Evolutionary conservation across 2,329 filamentous ascomycete species (phyloP), one percentile per base, ranked within the genome.

Genomic region (Cladosporium halotolerans): DNA sequence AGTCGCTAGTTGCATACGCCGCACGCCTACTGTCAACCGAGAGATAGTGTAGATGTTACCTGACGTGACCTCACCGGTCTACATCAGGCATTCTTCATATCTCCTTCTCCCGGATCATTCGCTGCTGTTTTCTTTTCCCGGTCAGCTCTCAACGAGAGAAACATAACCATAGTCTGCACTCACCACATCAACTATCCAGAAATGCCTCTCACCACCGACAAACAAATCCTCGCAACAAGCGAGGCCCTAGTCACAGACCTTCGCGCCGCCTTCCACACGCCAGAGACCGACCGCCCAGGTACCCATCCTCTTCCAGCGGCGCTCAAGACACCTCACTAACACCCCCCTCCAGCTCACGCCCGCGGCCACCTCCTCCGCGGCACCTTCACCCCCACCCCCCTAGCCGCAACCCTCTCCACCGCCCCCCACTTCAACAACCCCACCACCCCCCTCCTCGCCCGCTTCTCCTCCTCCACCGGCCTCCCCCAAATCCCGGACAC

Each of bases 351-450:
- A 79, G 79, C 77, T 9, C 79, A 83, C 56, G 79, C 79, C 14
- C 76, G 77, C 66, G 79, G 79, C 10, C 64, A 73, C 31, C 69
- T 82, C 36, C 64, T 79, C 9, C 75, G 66, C 6, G 79, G 80
- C 32, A 76, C 69, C 18, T 83, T 82, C 64, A 75, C 67, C 1
- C 79, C 79, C 3, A 73, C 73, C 2, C 3, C 67, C 0, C 61
- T 65, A 38, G 78, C 78, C 11, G 61, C 68, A 3, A 58, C 63
- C 8, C 73, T 82, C 16, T 65, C 63, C 11, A 59, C 40, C 14
- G 63, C 62, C 13, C 59, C 57, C 4, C 61, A 64, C 43, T 63
- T 66, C 57, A 58, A 55, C 39, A 54, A 54, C 33, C 14, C 43
- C 3, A 57, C 58, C 1, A 63, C 62, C 1, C 58, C 60, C 3